Conservation (phyloP, 805 yeast species). For the Lipomyces kockii region DNA sequence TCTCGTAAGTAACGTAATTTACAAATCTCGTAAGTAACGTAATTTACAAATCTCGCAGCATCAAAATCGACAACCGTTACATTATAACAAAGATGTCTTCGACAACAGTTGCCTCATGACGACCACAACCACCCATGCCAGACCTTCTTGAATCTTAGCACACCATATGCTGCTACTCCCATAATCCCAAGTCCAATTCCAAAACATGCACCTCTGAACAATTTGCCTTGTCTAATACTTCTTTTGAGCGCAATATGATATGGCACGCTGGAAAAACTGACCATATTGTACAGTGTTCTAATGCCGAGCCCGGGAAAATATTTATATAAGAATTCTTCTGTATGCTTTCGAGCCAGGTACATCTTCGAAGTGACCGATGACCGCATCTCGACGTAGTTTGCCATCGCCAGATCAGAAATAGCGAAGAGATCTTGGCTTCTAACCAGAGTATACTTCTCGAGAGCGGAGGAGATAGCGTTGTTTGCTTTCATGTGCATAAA, state of each 20-base stretch:
- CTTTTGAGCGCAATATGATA: conserved; percentile 48
- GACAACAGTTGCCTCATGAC: background rate
- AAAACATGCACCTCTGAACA: conserved; percentile 17
- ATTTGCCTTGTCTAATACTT: conserved; percentile 19
- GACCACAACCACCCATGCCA: conserved; percentile 7
- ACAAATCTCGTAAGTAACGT: background rate
- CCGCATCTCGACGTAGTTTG: conserved; percentile 86
- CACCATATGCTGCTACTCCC: conserved; percentile 26
- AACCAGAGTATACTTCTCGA: conserved; percentile 56
- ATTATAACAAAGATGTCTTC: too few relatives aligned
- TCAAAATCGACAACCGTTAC: too few relatives aligned
- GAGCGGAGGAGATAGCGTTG: conserved; percentile 48
- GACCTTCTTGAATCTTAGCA: conserved; percentile 8
- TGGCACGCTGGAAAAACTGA: conserved; percentile 80
- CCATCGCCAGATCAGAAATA: conserved; percentile 76
- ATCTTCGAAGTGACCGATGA: conserved; percentile 67
- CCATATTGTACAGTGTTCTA: conserved; percentile 77
- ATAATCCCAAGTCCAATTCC: conserved; percentile 20
- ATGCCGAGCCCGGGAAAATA: conserved; percentile 67
- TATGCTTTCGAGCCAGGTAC: conserved; percentile 66
- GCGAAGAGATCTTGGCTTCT: conserved; percentile 74
- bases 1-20: background rate
- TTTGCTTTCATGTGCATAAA: conserved; percentile 51
- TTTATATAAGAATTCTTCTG: conserved; percentile 69
- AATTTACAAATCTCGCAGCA: background rate